Evolutionary conservation across 306 rosid species (phyloP), one percentile per base, ranked within the genome.

Genomic region (Vigna reflexopilosa): DNA sequence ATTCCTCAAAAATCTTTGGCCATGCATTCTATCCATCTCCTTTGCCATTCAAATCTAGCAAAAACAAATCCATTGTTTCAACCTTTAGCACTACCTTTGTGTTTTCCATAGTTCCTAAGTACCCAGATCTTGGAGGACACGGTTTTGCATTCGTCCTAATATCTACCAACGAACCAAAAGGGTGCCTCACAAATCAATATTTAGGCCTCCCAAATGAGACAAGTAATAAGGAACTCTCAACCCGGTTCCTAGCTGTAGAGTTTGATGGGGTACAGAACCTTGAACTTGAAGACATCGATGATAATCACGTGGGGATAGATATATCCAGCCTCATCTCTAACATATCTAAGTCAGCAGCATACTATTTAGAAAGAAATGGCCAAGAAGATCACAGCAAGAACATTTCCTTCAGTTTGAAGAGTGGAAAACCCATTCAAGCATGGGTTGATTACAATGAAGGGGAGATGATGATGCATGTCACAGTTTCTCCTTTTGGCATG

Each of bases 141-240:
- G 83, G 83, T 62, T 79, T 83, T 12, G 76, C 81, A n/a, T 79
- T 79, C 5, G 44, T 69, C 69, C 75, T 83, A 14, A 20, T 75
- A n/a, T 73, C 77, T 38, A 40, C 72, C 48, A 59, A 50, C 16
- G 20, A 73, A 22, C 76, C 30, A 28, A 73, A 73, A 67, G 72
- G 48, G 6, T 73, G 73, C 67, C 86, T 83, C 56, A 22, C 36
- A 51, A 83, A 59, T 77, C 75, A 79, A 59, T 74, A 50, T 16
- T 22, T 83, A 14, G 86, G 78, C 73, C 83, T 83, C 14, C 86
- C 86, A 45, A 79, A 83, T 75, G 73, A 40, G 55, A 69, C 62
- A 32, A 58, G 72, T 56, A 61, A 14, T 38, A 11, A 30, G 50
- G 55, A 59, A 57, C 63, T 70, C 20, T 32, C 75, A 30, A 74